phyloP scores from a whole-genome alignment of 148 eudicot genomes.

The Beta vulgaris region DNA sequence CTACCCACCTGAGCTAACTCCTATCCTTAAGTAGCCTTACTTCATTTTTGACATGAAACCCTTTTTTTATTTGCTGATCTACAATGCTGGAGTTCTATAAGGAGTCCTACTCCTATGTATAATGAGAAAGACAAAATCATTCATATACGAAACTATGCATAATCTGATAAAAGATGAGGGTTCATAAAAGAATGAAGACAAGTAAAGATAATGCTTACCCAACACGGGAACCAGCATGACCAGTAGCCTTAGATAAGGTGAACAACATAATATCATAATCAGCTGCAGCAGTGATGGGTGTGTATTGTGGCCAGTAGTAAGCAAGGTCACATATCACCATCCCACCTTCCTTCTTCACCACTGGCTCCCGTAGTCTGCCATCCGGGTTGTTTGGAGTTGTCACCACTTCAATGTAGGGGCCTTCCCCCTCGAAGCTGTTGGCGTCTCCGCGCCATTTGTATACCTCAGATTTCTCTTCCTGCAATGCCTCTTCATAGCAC shows the following conservation, averaged over 20 bases:
- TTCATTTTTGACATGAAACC: no score
- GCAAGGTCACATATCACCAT: conserved; percentile 72
- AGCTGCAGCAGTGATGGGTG: conserved; percentile 57
- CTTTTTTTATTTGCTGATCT: no score
- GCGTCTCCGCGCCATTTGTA: conserved; percentile 69
- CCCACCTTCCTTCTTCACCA: conserved; percentile 46
- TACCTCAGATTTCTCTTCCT: conserved; percentile 42
- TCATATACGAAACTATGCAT: neutral
- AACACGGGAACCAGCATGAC: conserved; percentile 33
- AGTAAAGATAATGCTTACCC: conserved; percentile 12
- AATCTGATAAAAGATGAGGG: neutral
- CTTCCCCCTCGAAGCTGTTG: conserved; percentile 32
- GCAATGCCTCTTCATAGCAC: conserved; percentile 53
- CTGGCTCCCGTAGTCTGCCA: conserved; percentile 42
- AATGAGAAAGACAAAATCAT: no score
- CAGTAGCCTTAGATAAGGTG: conserved; percentile 28
- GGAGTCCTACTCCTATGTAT: no score
- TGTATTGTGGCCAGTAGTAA: conserved; percentile 93
- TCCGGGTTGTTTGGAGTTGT: conserved; percentile 75
- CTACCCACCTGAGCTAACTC: no score
- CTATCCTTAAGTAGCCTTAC: no score
- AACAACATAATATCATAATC: conserved; percentile 29
- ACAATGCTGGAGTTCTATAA: no score
- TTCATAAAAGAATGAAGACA: neutral
- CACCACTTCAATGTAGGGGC: conserved; percentile 53